Percentiles rank a stretch among this genome's conserved stretches.
These are phyloP conservation scores for Talaromyces sp. DNA, from an alignment of 2,329 filamentous ascomycete genomes.

Conservation along the genomic window DNA sequence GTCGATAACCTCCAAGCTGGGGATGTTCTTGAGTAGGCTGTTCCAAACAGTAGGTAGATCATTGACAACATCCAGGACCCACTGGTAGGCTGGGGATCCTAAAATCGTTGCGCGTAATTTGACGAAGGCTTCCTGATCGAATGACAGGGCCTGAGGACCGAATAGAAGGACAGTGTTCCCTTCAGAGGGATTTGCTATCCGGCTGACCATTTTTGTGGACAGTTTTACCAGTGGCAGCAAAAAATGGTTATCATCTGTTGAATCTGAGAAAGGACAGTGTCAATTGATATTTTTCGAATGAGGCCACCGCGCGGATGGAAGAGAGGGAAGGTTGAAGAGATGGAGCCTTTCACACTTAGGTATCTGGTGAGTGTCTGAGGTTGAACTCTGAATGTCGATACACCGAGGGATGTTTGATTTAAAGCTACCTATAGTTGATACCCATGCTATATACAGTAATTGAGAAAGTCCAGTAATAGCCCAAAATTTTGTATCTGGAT, in stretches of 20 bases:
- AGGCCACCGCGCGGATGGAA: neutral
- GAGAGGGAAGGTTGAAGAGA: neutral
- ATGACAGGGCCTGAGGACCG: neutral
- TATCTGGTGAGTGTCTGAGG: neutral
- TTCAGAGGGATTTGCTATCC: neutral
- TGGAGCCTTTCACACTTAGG: no score
- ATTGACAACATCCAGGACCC: neutral
- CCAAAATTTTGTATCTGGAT: neutral
- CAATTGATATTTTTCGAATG: neutral
- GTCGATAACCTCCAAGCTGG: neutral
- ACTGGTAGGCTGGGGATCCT: neutral
- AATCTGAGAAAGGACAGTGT: neutral
- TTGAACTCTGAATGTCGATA: neutral
- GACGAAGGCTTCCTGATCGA: neutral
- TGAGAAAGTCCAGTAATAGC: neutral
- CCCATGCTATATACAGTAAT: neutral
- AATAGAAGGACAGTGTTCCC: neutral
- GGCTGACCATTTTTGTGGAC: conserved; percentile 30
- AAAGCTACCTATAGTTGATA: neutral
- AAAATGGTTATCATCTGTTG: neutral
- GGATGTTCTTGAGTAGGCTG: neutral
- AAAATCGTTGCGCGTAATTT: neutral
- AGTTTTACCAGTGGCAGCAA: conserved; percentile 17
- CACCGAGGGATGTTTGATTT: neutral
- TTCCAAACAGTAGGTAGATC: neutral